These are phyloP conservation scores for Phaffia australis DNA, from an alignment of 768 basidiomycete genomes.

Conservation along the genomic window DNA sequence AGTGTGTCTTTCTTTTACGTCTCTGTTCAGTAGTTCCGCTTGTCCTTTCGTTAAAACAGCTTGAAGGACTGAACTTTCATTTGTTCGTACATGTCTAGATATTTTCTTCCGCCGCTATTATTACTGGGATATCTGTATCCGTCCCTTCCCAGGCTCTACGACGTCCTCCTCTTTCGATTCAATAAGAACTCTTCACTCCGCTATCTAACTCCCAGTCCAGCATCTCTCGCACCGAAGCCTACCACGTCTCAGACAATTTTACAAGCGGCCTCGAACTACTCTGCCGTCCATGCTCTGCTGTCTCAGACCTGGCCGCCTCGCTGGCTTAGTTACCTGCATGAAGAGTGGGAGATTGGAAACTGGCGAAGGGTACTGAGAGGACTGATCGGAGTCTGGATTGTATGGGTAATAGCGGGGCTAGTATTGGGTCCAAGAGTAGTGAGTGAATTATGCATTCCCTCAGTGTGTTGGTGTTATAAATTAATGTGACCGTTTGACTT, in stretches of 20 bases:
- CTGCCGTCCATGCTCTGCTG: conserved; percentile 6
- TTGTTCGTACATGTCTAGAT: conserved; percentile 10
- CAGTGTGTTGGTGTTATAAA: neutral
- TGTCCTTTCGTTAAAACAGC: neutral
- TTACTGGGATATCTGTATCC: conserved; percentile 11
- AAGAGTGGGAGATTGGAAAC: neutral
- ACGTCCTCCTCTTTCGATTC: conserved; percentile 25
- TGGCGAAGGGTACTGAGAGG: conserved; percentile 1
- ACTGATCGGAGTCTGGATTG: conserved; percentile 9
- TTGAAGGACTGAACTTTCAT: neutral
- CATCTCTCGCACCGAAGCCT: conserved; percentile 26
- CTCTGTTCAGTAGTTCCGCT: neutral
- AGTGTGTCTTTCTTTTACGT: conserved; percentile 28
- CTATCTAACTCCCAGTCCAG: conserved; percentile 24
- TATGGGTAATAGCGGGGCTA: conserved; percentile 13
- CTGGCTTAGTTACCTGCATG: conserved; percentile 20
- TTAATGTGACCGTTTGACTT: neutral
- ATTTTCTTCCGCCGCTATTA: conserved; percentile 24
- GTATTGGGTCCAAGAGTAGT: conserved; percentile 19
- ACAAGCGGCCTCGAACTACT: conserved; percentile 14
- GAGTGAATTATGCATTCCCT: neutral
- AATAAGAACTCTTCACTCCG: conserved; percentile 24
- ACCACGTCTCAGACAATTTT: conserved; percentile 23
- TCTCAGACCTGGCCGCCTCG: conserved; percentile 16
- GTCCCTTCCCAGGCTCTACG: neutral